phyloP scores from a whole-genome alignment of 2,329 filamentous ascomycete species.

The Talaromyces amestolkiae region DNA sequence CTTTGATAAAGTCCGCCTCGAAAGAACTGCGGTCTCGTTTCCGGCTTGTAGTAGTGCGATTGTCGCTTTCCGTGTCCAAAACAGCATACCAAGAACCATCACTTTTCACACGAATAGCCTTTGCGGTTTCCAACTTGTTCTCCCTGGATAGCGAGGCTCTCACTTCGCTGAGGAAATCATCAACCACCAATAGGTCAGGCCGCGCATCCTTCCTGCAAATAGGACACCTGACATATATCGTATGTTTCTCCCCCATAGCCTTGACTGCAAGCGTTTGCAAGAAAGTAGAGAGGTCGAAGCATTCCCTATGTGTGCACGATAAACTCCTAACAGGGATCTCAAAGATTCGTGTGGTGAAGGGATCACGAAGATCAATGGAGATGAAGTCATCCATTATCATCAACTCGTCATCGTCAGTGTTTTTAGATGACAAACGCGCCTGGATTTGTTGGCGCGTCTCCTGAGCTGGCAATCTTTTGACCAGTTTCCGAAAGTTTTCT shows the following conservation, averaged over 20 bases:
- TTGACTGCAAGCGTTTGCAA: constrained; percentile 60
- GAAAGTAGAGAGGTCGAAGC: constrained; percentile 85
- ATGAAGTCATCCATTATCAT: constrained; percentile 58
- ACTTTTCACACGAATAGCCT: constrained; percentile 61
- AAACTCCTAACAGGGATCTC: constrained; percentile 68
- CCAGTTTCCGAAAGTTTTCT: constrained; percentile 36
- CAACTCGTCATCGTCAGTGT: constrained; percentile 61
- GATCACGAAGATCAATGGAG: constrained; percentile 64
- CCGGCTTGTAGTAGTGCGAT: constrained; percentile 19
- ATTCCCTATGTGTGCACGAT: constrained; percentile 74
- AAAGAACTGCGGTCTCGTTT: constrained; percentile 22
- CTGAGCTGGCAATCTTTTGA: constrained; percentile 45
- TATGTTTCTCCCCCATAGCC: constrained; percentile 59
- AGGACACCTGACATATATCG: constrained; percentile 59
- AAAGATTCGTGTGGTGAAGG: constrained; percentile 65
- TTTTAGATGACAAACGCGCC: constrained; percentile 43
- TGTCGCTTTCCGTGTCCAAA: constrained; percentile 28
- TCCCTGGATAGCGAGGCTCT: constrained; percentile 53
- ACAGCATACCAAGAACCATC: constrained; percentile 66
- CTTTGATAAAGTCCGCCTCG: constrained; percentile 22
- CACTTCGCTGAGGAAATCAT: constrained; percentile 69
- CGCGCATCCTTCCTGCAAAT: constrained; percentile 76
- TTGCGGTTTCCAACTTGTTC: constrained; percentile 51
- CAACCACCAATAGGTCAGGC: constrained; percentile 67
- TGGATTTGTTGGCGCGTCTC: constrained; percentile 60